Evolutionary conservation across 2,329 filamentous ascomycete genomes (phyloP).

Genomic region (Alternaria ethzedia): DNA sequence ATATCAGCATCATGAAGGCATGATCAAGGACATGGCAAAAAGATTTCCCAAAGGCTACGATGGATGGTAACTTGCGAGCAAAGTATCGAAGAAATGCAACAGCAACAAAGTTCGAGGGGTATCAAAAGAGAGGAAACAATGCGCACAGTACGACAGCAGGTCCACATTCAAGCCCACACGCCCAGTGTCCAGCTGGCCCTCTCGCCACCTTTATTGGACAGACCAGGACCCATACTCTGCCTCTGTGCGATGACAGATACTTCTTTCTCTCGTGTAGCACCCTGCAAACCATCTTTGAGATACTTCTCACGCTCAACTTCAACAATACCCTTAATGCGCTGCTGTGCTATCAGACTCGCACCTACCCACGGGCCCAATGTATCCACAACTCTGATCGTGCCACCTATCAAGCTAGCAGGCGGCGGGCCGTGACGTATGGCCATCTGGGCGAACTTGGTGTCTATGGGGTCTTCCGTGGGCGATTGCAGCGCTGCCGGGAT

Average conservation of each 20-base stretch:
- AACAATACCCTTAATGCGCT: slow-evolving; percentile 72
- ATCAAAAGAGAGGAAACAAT: too few relatives aligned
- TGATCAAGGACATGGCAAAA: too few relatives aligned
- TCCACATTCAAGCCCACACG: slow-evolving; percentile 49
- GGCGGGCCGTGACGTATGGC: slow-evolving; percentile 51
- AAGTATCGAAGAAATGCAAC: too few relatives aligned
- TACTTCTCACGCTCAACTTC: slow-evolving; percentile 76
- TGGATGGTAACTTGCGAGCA: too few relatives aligned
- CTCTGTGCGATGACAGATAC: slow-evolving; percentile 64
- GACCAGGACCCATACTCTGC: slow-evolving; percentile 67
- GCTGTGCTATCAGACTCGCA: slow-evolving; percentile 71
- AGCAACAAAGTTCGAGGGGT: too few relatives aligned
- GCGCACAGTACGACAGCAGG: too few relatives aligned
- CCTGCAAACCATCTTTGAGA: slow-evolving; percentile 68
- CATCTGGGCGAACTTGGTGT: slow-evolving; percentile 62
- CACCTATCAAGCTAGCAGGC: slow-evolving; percentile 54
- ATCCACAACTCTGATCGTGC: slow-evolving; percentile 69
- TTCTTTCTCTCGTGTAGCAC: slow-evolving; percentile 66
- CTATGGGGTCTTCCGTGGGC: slow-evolving; percentile 64
- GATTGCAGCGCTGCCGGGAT: slow-evolving; percentile 51
- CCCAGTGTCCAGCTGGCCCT: slow-evolving; percentile 49
- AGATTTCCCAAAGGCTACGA: too few relatives aligned
- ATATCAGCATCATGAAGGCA: too few relatives aligned
- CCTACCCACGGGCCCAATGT: slow-evolving; percentile 77
- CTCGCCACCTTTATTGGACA: slow-evolving; percentile 39